Base-by-base conservation (phyloP, 2,329 filamentous ascomycete species). In the Eurotiales sp. region DNA sequence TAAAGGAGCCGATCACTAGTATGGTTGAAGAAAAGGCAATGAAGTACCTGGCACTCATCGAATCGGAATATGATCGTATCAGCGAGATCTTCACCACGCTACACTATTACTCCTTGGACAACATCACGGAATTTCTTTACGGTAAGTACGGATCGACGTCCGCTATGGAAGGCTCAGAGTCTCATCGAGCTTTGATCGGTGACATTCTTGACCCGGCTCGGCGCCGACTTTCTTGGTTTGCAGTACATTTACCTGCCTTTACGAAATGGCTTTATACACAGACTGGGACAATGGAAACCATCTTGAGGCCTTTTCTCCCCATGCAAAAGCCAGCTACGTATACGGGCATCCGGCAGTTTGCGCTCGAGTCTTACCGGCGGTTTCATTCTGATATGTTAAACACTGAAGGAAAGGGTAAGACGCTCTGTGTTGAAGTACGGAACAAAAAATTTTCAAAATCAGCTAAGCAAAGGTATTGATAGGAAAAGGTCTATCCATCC, bases 31-130 rank as follows among this genome's bases (percentile, higher is more conserved):
- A 61, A 0, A 76, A 77, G 49, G 69, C 69, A 0, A 59, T 57
- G 19, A 56, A 67, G 10, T 79, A 69, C 52, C 49, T 79, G 50
- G 37, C 66, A 0, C 59, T 79, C 11, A 46, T 79, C 19, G 65
- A 73, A 47, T 48, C 44, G 4, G 65, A 72, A 17, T 10, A 5
- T 57, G 62, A 3, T 60, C 64, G 0, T 27, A 54, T 54, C 2
- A 65, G 66, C 25, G 75, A 80, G 53, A 74, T 77, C 29, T 80
- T 79, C 55, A 59, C 59, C 2, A 75, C 66, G 43, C 61, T 81
- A 21, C 78, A 81, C 59, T 81, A 76, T 59, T 81, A 74, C 61
- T 74, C 75, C 8, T 64, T 81, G 8, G 77, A 81, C 59, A 72
- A 64, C 46, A 80, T 81, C 52, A 79, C 77, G 0, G 66, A 70